Base-by-base conservation (phyloP, 2,329 filamentous ascomycete species). In the Fusarium bulbicola region DNA sequence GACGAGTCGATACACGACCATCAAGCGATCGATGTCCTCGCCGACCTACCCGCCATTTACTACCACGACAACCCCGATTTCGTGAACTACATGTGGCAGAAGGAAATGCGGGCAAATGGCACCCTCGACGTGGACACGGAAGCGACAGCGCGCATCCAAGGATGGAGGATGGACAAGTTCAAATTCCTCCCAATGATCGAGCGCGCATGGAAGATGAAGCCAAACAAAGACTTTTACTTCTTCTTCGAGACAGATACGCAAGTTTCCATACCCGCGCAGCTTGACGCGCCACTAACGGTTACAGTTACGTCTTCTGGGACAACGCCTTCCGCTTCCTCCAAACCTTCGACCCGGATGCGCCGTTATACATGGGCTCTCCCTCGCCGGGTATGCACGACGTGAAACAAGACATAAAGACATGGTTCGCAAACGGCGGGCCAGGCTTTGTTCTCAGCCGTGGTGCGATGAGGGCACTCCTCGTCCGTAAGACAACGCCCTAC, bases 151-250 rank as follows among this genome's bases (percentile, higher is more conserved):
- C 81, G 65, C 32, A 80, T 81, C 68, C 81, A 78, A 45, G 86
- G 86, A 5, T 89, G 87, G 87, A 83, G 79, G 32, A 81, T 89
- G 50, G 87, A 89, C 78, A 87, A 87, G 75, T 89, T 85, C 82
- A 89, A 89, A 77, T 89, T 89, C 69, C 76, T 89, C 36, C 86
- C 87, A 45, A 87, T 88, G 84, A 80, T 89, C 9, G 85, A 88
- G 65, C 79, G 84, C 34, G 85, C 86, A 2, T 87, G 86, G 79
- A 79, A 81, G 34, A 77, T 80, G 60, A 85, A 85, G 37, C 84
- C 84, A 6, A 79, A 83, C n/a, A 84, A 85, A 50, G 81, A 86
- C 40, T 89, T 88, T 84, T 89, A 87, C 72, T 83, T 89, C 59
- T 88, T 89, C 76, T 85, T 87, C 52, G 87, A 89, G 72, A 86